phyloP scores from a whole-genome alignment of 495 filamentous ascomycete species.

The Choiromyces venosus region DNA sequence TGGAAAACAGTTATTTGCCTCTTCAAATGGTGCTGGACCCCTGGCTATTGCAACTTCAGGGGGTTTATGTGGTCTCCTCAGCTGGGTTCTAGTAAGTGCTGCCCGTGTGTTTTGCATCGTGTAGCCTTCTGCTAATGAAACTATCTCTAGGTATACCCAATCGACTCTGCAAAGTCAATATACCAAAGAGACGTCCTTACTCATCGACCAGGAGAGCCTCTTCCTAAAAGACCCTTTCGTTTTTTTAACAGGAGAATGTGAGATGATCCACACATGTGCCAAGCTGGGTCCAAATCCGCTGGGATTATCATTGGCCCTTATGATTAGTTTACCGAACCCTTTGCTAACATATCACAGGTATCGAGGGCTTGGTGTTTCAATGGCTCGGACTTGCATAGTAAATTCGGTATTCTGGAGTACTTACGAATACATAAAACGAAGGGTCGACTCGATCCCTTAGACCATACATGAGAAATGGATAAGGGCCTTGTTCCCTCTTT shows the following conservation, averaged over 20 bases:
- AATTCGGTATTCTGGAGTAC: conserved; percentile 76
- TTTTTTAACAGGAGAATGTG: conserved; percentile 72
- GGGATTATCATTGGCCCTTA: background rate
- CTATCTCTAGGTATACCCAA: conserved; percentile 57
- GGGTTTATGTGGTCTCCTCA: conserved; percentile 71
- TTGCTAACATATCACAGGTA: conserved; percentile 25
- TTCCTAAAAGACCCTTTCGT: conserved; percentile 57
- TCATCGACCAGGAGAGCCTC: conserved; percentile 55
- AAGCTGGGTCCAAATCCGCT: background rate
- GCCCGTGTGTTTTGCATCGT: conserved; percentile 23
- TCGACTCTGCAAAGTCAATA: conserved; percentile 76
- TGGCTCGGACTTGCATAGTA: conserved; percentile 64
- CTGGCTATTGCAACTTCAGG: conserved; percentile 68
- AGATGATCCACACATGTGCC: conserved; percentile 4
- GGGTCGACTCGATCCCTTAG: conserved; percentile 34
- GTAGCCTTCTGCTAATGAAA: conserved; percentile 3
- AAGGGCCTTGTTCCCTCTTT: background rate
- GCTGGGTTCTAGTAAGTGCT: conserved; percentile 69
- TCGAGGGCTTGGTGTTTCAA: conserved; percentile 69
- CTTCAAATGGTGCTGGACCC: conserved; percentile 64
- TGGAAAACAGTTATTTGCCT: conserved; percentile 75
- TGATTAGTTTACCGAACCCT: background rate
- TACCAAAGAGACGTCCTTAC: conserved; percentile 76
- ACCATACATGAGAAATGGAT: background rate
- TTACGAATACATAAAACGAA: conserved; percentile 63